Conservation (phyloP, 495 filamentous ascomycete genomes). For the Aspergillus nidulans region DNA sequence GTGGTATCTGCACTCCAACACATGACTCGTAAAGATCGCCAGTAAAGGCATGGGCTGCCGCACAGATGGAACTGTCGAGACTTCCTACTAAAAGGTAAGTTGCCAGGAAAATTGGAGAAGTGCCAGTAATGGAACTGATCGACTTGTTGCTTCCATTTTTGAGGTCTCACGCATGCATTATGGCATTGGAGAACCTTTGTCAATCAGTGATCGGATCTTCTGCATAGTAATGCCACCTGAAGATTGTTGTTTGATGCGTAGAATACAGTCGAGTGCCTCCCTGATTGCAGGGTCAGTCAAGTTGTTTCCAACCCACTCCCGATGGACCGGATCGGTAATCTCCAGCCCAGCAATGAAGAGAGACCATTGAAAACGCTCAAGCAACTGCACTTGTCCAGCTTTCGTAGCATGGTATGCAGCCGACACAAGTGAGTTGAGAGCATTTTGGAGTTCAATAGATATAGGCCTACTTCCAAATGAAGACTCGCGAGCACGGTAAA, state of each 20-base stretch:
- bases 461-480: constrained; percentile 3
- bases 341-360: constrained; percentile 12
- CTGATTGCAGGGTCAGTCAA: constrained; percentile 11
- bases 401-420: constrained; percentile 7
- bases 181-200: neutral
- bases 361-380: constrained; percentile 16
- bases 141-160: neutral
- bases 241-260: neutral
- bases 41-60: neutral
- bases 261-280: neutral
- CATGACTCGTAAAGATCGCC: neutral
- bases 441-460: neutral
- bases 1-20: neutral
- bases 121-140: neutral
- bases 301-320: constrained; percentile 6
- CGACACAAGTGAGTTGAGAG: constrained; percentile 1
- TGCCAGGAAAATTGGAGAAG: neutral
- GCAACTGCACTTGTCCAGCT: constrained; percentile 4
- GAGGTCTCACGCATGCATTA: neutral
- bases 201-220: constrained; percentile 1
- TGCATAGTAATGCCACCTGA: constrained; percentile 1
- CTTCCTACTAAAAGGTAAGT: neutral
- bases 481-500: constrained; percentile 7
- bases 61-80: neutral
- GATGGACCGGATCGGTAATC: constrained; percentile 10